Evolutionary conservation across 1,284 basidiomycete species (phyloP).

Genomic region (Wolfiporia cocos): DNA sequence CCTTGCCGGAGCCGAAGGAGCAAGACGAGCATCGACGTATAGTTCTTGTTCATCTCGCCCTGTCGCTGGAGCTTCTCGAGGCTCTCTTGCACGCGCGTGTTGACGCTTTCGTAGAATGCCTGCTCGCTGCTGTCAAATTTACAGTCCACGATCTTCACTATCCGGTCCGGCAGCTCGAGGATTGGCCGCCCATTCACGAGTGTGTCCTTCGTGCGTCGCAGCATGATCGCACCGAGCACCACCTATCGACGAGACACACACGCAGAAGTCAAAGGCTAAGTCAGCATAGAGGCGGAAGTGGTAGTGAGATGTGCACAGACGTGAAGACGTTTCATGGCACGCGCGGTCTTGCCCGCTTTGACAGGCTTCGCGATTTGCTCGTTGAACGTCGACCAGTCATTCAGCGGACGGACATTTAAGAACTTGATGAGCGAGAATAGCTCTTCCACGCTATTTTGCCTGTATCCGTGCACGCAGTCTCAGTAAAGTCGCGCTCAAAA

Average conservation of each 20-base stretch:
- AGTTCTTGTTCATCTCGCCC: slow-evolving; percentile 54
- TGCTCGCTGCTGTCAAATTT: slow-evolving; percentile 70
- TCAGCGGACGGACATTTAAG: slow-evolving; percentile 78
- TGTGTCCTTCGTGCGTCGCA: slow-evolving; percentile 84
- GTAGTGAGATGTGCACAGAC: slow-evolving; percentile 29
- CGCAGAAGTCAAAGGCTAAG: neutral
- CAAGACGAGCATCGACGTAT: slow-evolving; percentile 82
- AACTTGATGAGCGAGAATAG: slow-evolving; percentile 89
- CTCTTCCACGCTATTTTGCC: slow-evolving; percentile 80
- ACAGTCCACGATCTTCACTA: slow-evolving; percentile 70
- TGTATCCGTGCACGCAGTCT: no score
- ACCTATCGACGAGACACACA: slow-evolving; percentile 36
- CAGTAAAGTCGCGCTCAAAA: no score
- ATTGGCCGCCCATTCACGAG: slow-evolving; percentile 81
- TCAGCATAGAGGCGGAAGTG: neutral
- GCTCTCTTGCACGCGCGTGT: slow-evolving; percentile 66
- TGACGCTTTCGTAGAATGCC: slow-evolving; percentile 77
- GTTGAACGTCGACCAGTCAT: slow-evolving; percentile 78
- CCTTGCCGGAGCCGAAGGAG: slow-evolving; percentile 88
- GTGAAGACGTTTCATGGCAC: slow-evolving; percentile 83
- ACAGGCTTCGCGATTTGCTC: slow-evolving; percentile 77
- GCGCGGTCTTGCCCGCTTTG: slow-evolving; percentile 59
- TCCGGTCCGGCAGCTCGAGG: slow-evolving; percentile 78
- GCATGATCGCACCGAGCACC: slow-evolving; percentile 85
- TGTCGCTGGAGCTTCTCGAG: slow-evolving; percentile 68